Evolutionary conservation across 495 filamentous ascomycete species (phyloP).

Genomic region (Clavariopsis aquatica): DNA sequence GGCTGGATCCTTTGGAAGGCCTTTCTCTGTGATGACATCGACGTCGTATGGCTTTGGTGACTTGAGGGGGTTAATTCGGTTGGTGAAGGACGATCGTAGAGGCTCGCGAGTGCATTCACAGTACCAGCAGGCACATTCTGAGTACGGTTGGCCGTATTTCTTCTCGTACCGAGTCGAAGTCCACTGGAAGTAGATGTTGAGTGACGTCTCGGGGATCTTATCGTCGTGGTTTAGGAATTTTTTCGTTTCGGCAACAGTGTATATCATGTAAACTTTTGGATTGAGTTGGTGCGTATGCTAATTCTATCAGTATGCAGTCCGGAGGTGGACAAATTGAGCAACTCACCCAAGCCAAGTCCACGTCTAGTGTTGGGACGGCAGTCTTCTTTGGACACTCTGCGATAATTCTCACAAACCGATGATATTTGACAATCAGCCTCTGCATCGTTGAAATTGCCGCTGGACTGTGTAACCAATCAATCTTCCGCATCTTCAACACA

Average conservation of each 20-base stretch:
- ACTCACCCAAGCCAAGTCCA: conserved; percentile 75
- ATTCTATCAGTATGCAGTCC: conserved; percentile 41
- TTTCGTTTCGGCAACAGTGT: conserved; percentile 45
- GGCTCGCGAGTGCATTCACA: conserved; percentile 75
- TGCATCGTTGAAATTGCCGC: conserved; percentile 63
- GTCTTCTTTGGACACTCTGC: conserved; percentile 52
- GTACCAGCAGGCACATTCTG: conserved; percentile 88
- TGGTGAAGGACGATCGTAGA: conserved; percentile 53
- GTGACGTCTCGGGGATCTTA: conserved; percentile 66
- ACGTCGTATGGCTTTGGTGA: conserved; percentile 51
- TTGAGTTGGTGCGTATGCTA: conserved; percentile 61
- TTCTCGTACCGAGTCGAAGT: conserved; percentile 71
- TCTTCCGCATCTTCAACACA: conserved; percentile 76
- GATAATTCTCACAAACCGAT: conserved; percentile 70
- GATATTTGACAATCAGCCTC: conserved; percentile 69
- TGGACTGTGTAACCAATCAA: conserved; percentile 75
- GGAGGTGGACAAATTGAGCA: conserved; percentile 53
- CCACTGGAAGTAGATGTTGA: conserved; percentile 70
- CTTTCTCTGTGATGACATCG: conserved; percentile 45
- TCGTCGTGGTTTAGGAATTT: conserved; percentile 84
- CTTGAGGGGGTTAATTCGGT: conserved; percentile 35
- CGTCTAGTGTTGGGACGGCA: conserved; percentile 79
- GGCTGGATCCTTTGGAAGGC: conserved; percentile 51
- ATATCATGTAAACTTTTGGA: conserved; percentile 64
- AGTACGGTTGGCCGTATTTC: conserved; percentile 65